Evolutionary conservation across 116 monocot species (phyloP).

Genomic region (Cymodocea nodosa): DNA sequence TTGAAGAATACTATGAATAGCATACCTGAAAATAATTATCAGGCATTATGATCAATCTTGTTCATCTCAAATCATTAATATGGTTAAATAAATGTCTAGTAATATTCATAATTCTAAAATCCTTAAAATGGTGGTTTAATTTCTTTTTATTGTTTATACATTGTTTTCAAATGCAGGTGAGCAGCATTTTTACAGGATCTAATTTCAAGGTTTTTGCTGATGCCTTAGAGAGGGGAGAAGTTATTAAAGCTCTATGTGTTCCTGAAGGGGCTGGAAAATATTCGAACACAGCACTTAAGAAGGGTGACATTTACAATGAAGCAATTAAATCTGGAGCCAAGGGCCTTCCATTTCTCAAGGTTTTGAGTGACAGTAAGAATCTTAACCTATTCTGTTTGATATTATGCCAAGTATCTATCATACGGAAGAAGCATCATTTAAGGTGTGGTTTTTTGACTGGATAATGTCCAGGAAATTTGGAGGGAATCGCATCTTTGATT

Average conservation of each 20-base stretch:
- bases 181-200: constrained; percentile 41
- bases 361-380: constrained; percentile 68
- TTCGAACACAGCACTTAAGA: constrained; percentile 92
- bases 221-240: constrained; percentile 51
- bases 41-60: no score
- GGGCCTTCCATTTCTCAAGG: constrained; percentile 94
- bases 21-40: no score
- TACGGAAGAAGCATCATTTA: background rate
- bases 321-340: constrained; percentile 92
- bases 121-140: no score
- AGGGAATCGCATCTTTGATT: constrained; percentile 66
- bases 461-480: constrained; percentile 46
- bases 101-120: no score
- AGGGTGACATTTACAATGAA: constrained; percentile 77
- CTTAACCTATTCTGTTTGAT: background rate
- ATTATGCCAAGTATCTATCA: background rate
- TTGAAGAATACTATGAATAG: no score
- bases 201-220: constrained; percentile 84
- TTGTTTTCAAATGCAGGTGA: constrained; percentile 46
- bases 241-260: constrained; percentile 77
- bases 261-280: constrained; percentile 73
- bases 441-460: background rate
- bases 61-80: no score
- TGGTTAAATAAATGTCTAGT: no score
- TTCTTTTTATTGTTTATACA: background rate